Percentiles rank a stretch among this genome's conserved stretches.
These are phyloP conservation scores for Fusarium sp. DNA, from an alignment of 2,329 filamentous ascomycete species.

Conservation along the genomic window DNA sequence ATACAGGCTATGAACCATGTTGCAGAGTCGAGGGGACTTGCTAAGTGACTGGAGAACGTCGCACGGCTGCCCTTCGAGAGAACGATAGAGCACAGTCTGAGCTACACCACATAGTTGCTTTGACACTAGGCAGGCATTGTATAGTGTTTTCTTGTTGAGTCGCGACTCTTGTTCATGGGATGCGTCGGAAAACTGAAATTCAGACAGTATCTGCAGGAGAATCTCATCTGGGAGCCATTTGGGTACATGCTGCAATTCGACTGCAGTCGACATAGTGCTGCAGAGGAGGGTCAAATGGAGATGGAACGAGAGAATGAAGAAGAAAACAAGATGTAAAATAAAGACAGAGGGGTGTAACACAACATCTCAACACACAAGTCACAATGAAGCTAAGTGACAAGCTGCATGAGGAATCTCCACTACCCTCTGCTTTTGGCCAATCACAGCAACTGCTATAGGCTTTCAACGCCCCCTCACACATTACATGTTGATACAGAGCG, in stretches of 20 bases:
- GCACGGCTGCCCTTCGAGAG: not conserved
- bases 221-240: slow-evolving; percentile 7
- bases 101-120: not conserved
- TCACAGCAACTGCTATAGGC: not conserved
- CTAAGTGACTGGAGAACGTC: not conserved
- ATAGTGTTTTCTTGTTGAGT: not conserved
- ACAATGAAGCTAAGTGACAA: not conserved
- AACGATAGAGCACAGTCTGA: not conserved
- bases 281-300: no score
- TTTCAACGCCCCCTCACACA: not conserved
- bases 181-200: no score
- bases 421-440: not conserved
- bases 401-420: not conserved
- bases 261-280: no score
- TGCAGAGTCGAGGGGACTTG: not conserved
- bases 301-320: no score
- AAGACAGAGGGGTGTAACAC: no score
- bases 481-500: not conserved
- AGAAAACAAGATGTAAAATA: no score
- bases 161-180: no score
- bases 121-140: not conserved
- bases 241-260: not conserved
- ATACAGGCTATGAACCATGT: slow-evolving; percentile 3
- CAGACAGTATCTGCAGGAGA: not conserved
- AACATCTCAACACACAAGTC: not conserved